These are phyloP conservation scores for Geranium rotundifolium DNA, from an alignment of 345 rosid species.

Conservation along the genomic window DNA sequence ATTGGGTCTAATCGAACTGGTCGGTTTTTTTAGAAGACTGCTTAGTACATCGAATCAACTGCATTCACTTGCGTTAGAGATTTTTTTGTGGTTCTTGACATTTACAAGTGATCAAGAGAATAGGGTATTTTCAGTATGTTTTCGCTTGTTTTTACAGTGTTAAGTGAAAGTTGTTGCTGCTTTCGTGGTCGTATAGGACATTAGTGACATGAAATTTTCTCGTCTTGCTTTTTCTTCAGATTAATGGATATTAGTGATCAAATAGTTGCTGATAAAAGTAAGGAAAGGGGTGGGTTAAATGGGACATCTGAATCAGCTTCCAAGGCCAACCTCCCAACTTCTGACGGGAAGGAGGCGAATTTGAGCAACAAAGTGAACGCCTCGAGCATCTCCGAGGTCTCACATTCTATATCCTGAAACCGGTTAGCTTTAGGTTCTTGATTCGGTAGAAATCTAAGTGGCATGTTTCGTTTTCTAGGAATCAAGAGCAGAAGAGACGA, in stretches of 20 bases:
- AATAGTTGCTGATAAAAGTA: not conserved
- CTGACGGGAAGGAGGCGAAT: not conserved
- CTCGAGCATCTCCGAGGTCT: conserved; percentile 1
- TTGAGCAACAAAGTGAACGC: not conserved
- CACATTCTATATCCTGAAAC: not conserved
- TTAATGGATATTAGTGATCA: conserved; percentile 7
- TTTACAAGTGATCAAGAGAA: no score
- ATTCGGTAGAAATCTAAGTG: not conserved
- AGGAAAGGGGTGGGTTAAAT: conserved; percentile 1
- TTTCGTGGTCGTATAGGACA: not conserved
- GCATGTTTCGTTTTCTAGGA: conserved; percentile 3
- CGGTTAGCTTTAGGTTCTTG: not conserved
- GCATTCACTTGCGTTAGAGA: not conserved
- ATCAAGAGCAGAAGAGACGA: conserved; percentile 1
- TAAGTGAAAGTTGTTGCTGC: no score
- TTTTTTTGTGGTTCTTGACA: no score
- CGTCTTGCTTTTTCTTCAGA: not conserved
- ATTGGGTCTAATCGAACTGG: no score
- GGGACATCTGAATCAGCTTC: not conserved
- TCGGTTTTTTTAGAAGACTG: no score
- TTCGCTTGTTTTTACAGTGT: no score
- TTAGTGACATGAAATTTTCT: not conserved
- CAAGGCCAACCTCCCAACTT: not conserved
- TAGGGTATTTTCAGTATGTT: no score
- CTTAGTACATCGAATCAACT: no score